phyloP scores from a whole-genome alignment of 768 basidiomycete genomes.

The Xerocomellus chrysenteron region DNA sequence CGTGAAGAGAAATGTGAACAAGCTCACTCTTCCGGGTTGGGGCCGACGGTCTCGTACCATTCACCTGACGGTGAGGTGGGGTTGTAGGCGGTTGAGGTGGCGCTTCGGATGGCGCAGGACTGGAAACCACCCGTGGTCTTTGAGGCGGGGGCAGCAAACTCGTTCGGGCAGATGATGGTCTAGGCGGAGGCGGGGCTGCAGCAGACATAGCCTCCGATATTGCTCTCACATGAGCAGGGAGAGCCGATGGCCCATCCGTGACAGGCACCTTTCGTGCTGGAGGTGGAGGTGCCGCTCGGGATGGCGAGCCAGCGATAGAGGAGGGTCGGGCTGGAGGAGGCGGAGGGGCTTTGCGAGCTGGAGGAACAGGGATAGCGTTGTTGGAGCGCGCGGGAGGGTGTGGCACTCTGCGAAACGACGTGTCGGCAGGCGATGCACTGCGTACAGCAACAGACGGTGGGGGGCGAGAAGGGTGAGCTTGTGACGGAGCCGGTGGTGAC shows the following conservation, averaged over 20 bases:
- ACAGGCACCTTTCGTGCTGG: constrained; percentile 39
- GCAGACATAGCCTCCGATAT: constrained; percentile 45
- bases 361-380: constrained; percentile 17
- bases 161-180: constrained; percentile 28
- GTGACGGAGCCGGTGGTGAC: constrained; percentile 29
- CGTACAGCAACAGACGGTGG: constrained; percentile 30
- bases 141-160: constrained; percentile 23
- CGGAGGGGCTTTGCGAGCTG: constrained; percentile 37
- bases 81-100: constrained; percentile 12
- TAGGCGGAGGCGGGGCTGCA: constrained; percentile 31
- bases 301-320: constrained; percentile 27
- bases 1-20: neutral
- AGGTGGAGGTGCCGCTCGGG: constrained; percentile 39
- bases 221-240: constrained; percentile 41
- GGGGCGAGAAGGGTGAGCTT: constrained; percentile 23
- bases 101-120: constrained; percentile 21
- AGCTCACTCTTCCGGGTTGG: constrained; percentile 50
- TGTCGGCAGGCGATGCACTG: constrained; percentile 19
- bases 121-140: constrained; percentile 27
- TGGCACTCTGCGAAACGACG: constrained; percentile 19
- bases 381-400: constrained; percentile 30
- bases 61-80: constrained; percentile 19
- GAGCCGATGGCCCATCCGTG: constrained; percentile 28
- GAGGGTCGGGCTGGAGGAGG: constrained; percentile 49
- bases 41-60: constrained; percentile 35